Base-by-base conservation (phyloP, 1,139 yeast species). In the Wickerhamomyces sp. region DNA sequence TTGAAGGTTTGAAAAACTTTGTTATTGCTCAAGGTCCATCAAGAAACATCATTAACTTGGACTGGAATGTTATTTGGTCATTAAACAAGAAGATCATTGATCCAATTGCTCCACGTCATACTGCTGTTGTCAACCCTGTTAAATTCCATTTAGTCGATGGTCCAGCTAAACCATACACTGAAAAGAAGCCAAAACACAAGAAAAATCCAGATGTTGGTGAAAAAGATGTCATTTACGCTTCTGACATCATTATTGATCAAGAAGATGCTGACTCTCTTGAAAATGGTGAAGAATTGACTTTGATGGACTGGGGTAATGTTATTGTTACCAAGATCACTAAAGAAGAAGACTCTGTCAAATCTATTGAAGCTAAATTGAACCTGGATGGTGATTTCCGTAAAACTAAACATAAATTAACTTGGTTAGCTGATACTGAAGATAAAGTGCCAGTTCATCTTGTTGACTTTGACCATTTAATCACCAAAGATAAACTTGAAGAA, bases 241-340 rank as follows among this genome's bases (percentile, higher is more conserved):
- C 81, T 52, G 71, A 79, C 47, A 75, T 86, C 42, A 70, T 89
- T 60, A 76, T 93, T 61, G 98, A 91, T 64, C 96, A 88, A 70
- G 94, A 76, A 33, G 99, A 93, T 69, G 98, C 97, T 45, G 76
- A 73, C 50, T 72, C 82, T 31, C 72, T 87, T 51, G 79, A 76
- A 46, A 81, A 72, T 42, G 84, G 79, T 47, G 98, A 93, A 71
- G 98, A 93, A 72, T 76, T 91, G 51, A 93, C 98, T 37, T 79
- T 93, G 62, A 93, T 93, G 99, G 98, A 93, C 71, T 93, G 99
- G 99, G 98, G 98, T 77, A 93, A 93, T 64, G 89, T 84, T 46
- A 85, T 93, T 56, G 72, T 91, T 55, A 77, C 86, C 58, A 81
- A 81, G 68, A 78, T 91, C 61, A 69, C 71, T 62, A 84, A 79